Conservation (phyloP, 345 rosid genomes). For the Triadica sebifera region DNA sequence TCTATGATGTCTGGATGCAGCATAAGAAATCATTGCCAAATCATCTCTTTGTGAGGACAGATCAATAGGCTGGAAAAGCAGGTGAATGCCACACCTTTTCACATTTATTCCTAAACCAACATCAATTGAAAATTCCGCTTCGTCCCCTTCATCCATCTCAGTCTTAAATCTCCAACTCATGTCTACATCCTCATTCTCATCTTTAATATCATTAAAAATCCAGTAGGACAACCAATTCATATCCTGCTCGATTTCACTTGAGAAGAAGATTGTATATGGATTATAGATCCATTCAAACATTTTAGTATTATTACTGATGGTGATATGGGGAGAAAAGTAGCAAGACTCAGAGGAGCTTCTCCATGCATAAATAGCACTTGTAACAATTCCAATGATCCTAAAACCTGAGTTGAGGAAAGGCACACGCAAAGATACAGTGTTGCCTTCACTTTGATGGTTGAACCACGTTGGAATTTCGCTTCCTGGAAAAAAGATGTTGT, state of each 20-base stretch:
- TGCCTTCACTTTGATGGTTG: not conserved
- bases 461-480: slow-evolving; percentile 13
- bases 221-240: slow-evolving; percentile 18
- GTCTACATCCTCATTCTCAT: not conserved
- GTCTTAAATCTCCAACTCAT: not conserved
- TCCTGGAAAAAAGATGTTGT: slow-evolving; percentile 9
- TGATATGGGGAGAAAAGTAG: not conserved
- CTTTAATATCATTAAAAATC: slow-evolving; percentile 2
- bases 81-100: slow-evolving; percentile 10
- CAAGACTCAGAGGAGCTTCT: not conserved
- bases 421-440: not conserved
- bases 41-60: not conserved
- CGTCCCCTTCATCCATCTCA: slow-evolving; percentile 16
- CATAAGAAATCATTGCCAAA: not conserved
- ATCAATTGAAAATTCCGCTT: not conserved
- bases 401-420: slow-evolving; percentile 1
- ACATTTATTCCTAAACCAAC: not conserved
- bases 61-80: not conserved
- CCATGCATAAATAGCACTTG: slow-evolving; percentile 2
- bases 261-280: slow-evolving; percentile 10
- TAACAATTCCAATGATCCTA: not conserved
- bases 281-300: slow-evolving; percentile 8
- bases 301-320: not conserved
- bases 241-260: not conserved
- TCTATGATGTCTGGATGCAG: not conserved